phyloP scores from a whole-genome alignment of 1,139 yeast species.

The Kluyveromyces sp. region DNA sequence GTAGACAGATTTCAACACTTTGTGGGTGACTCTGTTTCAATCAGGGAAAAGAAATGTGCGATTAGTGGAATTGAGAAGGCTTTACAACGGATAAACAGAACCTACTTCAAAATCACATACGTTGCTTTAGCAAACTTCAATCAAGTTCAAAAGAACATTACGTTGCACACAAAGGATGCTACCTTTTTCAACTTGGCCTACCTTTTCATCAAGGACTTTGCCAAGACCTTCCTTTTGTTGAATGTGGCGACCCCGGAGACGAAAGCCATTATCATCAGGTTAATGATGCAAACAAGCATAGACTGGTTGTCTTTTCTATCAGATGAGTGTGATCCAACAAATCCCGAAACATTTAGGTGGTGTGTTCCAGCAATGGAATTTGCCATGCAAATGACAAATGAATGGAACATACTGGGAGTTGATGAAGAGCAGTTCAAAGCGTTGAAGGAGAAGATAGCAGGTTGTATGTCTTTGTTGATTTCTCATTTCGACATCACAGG shows the following conservation, averaged over 20 bases:
- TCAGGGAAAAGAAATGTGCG: conserved; percentile 61
- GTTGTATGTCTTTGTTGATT: conserved; percentile 87
- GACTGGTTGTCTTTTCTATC: conserved; percentile 92
- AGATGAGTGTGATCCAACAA: conserved; percentile 92
- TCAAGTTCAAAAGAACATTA: conserved; percentile 42
- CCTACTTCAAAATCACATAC: conserved; percentile 63
- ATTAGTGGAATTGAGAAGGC: conserved; percentile 70
- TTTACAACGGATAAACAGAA: conserved; percentile 56
- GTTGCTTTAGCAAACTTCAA: conserved; percentile 60
- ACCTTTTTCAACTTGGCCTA: conserved; percentile 74
- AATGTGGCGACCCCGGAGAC: conserved; percentile 50
- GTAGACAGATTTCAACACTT: conserved; percentile 44
- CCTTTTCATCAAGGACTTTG: conserved; percentile 76
- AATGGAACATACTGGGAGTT: conserved; percentile 77
- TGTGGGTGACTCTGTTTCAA: conserved; percentile 47
- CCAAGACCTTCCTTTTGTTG: conserved; percentile 61
- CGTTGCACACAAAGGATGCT: conserved; percentile 53
- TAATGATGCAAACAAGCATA: conserved; percentile 67
- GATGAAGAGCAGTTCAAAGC: conserved; percentile 68
- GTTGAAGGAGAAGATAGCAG: conserved; percentile 78
- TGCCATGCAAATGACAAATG: conserved; percentile 92
- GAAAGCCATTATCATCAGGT: conserved; percentile 63
- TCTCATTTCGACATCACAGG: conserved; percentile 99
- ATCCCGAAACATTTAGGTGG: conserved; percentile 87
- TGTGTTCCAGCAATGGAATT: conserved; percentile 92